These are phyloP conservation scores for Cryphonectria naterciae DNA, from an alignment of 2,329 filamentous ascomycete species.

Conservation along the genomic window DNA sequence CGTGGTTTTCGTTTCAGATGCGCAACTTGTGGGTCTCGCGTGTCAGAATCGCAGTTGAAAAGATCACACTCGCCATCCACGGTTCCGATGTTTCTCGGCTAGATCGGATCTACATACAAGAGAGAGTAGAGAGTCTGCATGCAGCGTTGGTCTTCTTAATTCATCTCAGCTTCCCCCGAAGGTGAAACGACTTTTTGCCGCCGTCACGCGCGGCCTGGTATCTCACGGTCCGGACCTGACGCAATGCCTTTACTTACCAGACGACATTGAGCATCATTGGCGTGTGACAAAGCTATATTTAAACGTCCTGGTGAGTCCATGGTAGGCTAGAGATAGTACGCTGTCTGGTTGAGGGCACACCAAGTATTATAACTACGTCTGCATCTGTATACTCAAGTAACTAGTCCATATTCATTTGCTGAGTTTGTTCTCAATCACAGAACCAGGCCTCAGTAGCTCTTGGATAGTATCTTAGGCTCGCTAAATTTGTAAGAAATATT, in stretches of 20 bases:
- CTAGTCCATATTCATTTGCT: not conserved
- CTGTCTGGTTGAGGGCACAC: no score
- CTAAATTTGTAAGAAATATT: not conserved
- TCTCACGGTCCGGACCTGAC: not conserved
- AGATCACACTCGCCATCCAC: not conserved
- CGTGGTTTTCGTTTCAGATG: conserved; percentile 2
- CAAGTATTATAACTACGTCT: not conserved
- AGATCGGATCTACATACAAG: not conserved
- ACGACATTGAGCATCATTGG: not conserved
- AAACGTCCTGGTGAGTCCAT: not conserved
- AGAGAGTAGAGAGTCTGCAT: not conserved
- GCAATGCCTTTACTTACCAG: not conserved
- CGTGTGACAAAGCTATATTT: not conserved
- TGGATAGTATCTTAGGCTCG: not conserved
- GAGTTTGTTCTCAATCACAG: not conserved
- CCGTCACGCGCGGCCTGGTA: not conserved
- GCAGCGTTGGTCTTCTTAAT: not conserved
- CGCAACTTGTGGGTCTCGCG: conserved; percentile 6
- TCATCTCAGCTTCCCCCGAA: not conserved
- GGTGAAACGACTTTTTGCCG: not conserved
- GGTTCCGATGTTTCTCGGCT: not conserved
- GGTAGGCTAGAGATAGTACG: no score
- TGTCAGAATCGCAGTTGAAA: not conserved
- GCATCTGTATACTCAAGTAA: not conserved
- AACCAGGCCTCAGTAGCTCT: no score